Base-by-base conservation (phyloP, 257 asterid species). In the Forsythia viridissima region DNA sequence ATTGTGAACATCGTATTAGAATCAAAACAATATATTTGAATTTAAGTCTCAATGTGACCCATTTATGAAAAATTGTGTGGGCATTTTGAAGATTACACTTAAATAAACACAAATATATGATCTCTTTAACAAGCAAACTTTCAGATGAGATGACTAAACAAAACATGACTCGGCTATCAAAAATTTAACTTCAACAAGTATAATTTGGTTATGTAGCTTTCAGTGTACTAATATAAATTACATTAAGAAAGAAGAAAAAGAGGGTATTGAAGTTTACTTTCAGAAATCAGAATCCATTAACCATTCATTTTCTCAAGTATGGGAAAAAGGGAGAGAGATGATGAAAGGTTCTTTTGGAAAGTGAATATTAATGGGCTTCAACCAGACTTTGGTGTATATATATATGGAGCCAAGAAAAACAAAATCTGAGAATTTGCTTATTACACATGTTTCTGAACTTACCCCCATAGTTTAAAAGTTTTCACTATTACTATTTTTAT, bases 241-340 rank as follows among this genome's bases (percentile, higher is more conserved):
- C 69, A 46, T 77, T 72, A 80, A 71, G 77, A 34, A 71, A 55
- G 71, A 46, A n/a, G 55, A 43, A 77, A 71, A 51, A 66, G 83
- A 63, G 73, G 84, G 80, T 80, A 82, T 80, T 48, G 81, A 41
- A 84, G 85, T 83, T 77, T 73, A 80, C 73, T 87, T 90, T 77
- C 79, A 77, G 72, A 82, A 77, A 75, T 77, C 79, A 77, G 72
- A 82, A 77, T 77, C 82, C 83, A 84, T 71, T 71, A 77, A 74
- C 84, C 82, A 68, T 79, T 74, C 82, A 76, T 85, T 84, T 87
- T 83, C 70, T 82, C 80, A 82, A 83, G 91, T 82, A 89, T 90
- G 97, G 95, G 91, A 75, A 85, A 89, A 91, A 86, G 89, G 80
- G 88, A 16, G 76, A 37, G 86, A 78, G 76, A 80, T 84, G 82